Conservation (phyloP, 1,284 basidiomycete species). For the Cryptococcus neoformans region DNA sequence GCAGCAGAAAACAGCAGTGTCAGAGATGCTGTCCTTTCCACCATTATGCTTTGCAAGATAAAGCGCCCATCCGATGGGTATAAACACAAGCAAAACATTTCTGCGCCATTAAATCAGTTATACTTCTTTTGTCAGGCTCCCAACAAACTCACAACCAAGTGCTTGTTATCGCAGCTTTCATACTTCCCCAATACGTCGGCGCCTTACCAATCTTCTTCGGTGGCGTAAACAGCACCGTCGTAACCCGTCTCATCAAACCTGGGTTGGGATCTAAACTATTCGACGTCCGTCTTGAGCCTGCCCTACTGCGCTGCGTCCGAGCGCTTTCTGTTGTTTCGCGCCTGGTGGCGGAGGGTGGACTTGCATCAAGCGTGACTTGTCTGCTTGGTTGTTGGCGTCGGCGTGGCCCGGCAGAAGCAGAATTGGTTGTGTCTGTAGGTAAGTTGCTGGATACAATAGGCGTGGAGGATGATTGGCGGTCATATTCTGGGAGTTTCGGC, state of each 20-base stretch:
- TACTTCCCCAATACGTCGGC: slow-evolving; percentile 41
- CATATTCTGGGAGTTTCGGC: neutral
- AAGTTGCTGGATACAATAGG: neutral
- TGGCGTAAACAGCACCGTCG: slow-evolving; percentile 46
- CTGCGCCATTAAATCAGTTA: slow-evolving; percentile 9
- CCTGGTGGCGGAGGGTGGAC: slow-evolving; percentile 2
- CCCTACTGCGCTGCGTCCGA: neutral
- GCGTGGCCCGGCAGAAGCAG: neutral
- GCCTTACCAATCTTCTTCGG: slow-evolving; percentile 44
- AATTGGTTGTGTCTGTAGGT: neutral
- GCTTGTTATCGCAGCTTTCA: slow-evolving; percentile 42
- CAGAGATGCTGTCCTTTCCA: slow-evolving; percentile 39
- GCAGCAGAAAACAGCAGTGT: slow-evolving; percentile 44
- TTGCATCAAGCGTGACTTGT: slow-evolving; percentile 7
- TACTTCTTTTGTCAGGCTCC: neutral
- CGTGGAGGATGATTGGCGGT: too few relatives aligned
- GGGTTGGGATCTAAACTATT: slow-evolving; percentile 7
- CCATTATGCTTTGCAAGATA: slow-evolving; percentile 44
- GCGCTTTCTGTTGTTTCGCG: slow-evolving; percentile 1
- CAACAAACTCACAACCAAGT: slow-evolving; percentile 47
- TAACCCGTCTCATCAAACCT: slow-evolving; percentile 28
- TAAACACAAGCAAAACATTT: slow-evolving; percentile 52
- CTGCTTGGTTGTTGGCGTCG: neutral
- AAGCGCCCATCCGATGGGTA: slow-evolving; percentile 51
- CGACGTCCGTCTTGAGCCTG: neutral